Evolutionary conservation across 805 yeast genomes (phyloP).

Genomic region (Pichia paraexigua): DNA sequence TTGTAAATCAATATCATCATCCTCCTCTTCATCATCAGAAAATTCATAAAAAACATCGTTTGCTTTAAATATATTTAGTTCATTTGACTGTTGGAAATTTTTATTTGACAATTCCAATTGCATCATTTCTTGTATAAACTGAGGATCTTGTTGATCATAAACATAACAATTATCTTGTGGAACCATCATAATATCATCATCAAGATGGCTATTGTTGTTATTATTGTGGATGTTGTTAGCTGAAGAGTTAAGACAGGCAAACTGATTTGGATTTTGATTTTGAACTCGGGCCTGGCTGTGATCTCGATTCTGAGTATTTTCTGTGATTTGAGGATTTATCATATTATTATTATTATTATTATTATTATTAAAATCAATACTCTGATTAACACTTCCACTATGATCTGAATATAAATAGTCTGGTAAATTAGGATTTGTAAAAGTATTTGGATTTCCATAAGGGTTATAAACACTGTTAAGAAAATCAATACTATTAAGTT

Average conservation of each 20-base stretch:
- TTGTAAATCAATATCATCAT: slow-evolving; percentile 21
- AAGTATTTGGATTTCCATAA: slow-evolving; percentile 24
- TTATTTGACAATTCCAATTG: slow-evolving; percentile 22
- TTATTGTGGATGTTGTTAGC: not conserved
- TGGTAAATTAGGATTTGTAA: slow-evolving; percentile 20
- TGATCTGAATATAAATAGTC: slow-evolving; percentile 16
- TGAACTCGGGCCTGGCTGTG: not conserved
- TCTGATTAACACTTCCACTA: not conserved
- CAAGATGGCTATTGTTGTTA: not conserved
- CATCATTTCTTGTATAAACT: slow-evolving; percentile 21
- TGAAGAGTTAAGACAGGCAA: not conserved
- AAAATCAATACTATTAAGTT: not conserved
- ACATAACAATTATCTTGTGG: slow-evolving; percentile 25
- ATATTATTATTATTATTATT: not conserved
- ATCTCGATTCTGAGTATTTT: not conserved
- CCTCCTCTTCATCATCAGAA: slow-evolving; percentile 27
- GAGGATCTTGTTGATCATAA: slow-evolving; percentile 21
- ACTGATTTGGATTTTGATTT: not conserved
- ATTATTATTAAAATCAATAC: not conserved
- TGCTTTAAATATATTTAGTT: slow-evolving; percentile 26
- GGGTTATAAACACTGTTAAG: slow-evolving; percentile 18
- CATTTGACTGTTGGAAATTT: slow-evolving; percentile 26
- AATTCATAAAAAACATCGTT: slow-evolving; percentile 25
- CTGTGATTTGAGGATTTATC: slow-evolving; percentile 1
- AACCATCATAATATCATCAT: slow-evolving; percentile 23